phyloP scores from a whole-genome alignment of 345 rosid species.

The Eucalyptus regnans region DNA sequence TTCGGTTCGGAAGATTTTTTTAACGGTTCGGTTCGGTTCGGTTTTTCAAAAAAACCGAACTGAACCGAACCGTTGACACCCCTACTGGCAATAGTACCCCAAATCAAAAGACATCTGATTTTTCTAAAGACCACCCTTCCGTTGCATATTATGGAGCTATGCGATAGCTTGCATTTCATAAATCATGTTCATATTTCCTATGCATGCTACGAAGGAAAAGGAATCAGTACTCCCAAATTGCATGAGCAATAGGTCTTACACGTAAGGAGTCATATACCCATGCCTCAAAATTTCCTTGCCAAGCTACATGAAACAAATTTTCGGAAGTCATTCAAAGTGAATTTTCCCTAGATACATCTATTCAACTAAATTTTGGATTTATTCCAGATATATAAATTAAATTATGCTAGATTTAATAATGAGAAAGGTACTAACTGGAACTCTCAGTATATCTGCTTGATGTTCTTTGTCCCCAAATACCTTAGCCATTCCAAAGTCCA shows the following conservation, averaged over 20 bases:
- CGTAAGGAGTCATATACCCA: no score
- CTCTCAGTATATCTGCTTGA: constrained; percentile 22
- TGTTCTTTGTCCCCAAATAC: constrained; percentile 15
- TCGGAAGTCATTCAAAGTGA: no score
- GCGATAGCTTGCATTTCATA: constrained; percentile 10
- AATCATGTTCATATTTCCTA: background rate
- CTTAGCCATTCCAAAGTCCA: constrained; percentile 41
- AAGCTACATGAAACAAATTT: no score
- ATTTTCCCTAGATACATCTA: no score
- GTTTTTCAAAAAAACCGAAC: no score
- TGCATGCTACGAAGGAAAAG: background rate
- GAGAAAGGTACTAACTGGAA: constrained; percentile 7
- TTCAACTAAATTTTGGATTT: no score
- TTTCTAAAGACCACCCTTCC: constrained; percentile 27
- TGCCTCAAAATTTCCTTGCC: no score
- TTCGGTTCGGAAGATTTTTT: no score
- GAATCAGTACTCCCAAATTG: background rate
- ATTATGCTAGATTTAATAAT: background rate
- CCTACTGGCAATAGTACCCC: constrained; percentile 29
- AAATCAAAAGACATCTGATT: constrained; percentile 22
- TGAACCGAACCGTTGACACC: no score
- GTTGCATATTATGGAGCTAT: constrained; percentile 41
- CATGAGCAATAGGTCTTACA: no score
- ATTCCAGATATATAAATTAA: fast-evolving
- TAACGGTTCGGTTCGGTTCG: no score